Conservation (phyloP, 2,329 filamentous ascomycete genomes). For the Mollisia scopiformis region DNA sequence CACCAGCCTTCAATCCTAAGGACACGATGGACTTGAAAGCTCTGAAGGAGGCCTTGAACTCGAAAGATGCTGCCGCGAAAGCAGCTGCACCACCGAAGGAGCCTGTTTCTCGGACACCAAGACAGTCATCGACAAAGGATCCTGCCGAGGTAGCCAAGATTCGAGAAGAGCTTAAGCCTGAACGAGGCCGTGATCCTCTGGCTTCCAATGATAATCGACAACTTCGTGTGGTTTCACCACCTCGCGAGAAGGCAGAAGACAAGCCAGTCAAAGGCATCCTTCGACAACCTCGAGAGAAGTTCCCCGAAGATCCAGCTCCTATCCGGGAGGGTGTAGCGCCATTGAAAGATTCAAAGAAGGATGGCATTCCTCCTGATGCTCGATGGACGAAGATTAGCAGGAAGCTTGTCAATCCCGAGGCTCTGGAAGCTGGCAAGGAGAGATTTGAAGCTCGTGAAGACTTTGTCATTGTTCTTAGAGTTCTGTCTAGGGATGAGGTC, state of each 20-base stretch:
- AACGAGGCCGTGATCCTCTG: conserved; percentile 27
- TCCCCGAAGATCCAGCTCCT: conserved; percentile 84
- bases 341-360: conserved; percentile 83
- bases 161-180: conserved; percentile 28
- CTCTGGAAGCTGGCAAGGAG: conserved; percentile 84
- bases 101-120: conserved; percentile 16
- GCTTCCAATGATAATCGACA: conserved; percentile 26
- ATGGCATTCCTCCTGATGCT: conserved; percentile 76
- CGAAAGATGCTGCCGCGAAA: conserved; percentile 17
- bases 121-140: conserved; percentile 27
- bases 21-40: conserved; percentile 38
- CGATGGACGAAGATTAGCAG: conserved; percentile 94
- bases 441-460: conserved; percentile 90
- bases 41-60: conserved; percentile 20
- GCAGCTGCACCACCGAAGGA: conserved; percentile 20
- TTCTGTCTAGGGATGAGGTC: conserved; percentile 87
- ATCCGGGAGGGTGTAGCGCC: conserved; percentile 89
- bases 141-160: conserved; percentile 29
- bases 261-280: conserved; percentile 83
- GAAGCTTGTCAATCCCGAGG: conserved; percentile 85
- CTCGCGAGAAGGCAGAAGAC: conserved; percentile 61
- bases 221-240: conserved; percentile 72
- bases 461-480: conserved; percentile 89
- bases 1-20: conserved; percentile 36
- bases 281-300: conserved; percentile 78